Conservation (phyloP, 305 asterid species). For the Solanum aculeatissimum region DNA sequence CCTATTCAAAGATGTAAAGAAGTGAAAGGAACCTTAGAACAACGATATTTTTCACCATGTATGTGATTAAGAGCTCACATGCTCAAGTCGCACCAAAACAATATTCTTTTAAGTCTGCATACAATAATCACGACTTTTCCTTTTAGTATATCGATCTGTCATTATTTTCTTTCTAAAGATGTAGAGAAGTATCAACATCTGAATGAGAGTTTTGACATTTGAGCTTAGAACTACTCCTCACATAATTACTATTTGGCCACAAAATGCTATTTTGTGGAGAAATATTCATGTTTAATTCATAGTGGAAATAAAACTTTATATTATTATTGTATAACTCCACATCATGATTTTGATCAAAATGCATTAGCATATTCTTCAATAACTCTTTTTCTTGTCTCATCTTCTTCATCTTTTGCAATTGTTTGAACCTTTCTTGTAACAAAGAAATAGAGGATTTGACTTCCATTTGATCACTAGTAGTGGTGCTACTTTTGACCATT, state of each 20-base stretch:
- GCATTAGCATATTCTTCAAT: neutral
- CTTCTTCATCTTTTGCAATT: conserved; percentile 16
- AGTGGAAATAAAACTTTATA: neutral
- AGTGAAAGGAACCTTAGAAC: neutral
- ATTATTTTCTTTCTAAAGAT: neutral
- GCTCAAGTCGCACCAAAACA: neutral
- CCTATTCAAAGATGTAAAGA: neutral
- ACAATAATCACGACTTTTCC: too few species aligned
- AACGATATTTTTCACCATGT: neutral
- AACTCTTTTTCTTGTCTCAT: conserved; percentile 22
- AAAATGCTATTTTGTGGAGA: neutral
- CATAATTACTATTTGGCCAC: neutral
- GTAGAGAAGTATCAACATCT: conserved; percentile 5
- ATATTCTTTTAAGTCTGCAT: neutral
- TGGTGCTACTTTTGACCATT: neutral
- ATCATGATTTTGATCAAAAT: neutral
- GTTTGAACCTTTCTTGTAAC: conserved; percentile 21
- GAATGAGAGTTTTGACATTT: neutral
- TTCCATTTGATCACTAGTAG: neutral
- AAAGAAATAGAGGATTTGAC: conserved; percentile 16
- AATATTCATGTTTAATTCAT: neutral
- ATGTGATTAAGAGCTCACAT: neutral
- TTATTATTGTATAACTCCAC: neutral
- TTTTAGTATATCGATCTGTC: neutral
- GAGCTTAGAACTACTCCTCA: neutral